Evolutionary conservation across 2,329 filamentous ascomycete genomes (phyloP).

Genomic region (Fusarium virguliforme): DNA sequence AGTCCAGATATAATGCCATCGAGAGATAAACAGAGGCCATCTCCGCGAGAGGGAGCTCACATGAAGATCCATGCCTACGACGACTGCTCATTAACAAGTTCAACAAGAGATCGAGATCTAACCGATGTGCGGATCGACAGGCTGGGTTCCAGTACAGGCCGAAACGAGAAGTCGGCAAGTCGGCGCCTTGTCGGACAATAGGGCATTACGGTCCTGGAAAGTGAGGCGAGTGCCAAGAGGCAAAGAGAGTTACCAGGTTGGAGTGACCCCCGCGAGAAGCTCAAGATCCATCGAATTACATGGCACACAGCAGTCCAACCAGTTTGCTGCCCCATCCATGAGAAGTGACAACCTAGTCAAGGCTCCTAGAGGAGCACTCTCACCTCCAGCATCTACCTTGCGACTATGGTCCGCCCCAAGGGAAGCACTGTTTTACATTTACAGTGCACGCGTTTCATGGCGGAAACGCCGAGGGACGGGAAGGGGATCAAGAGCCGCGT

Average conservation of each 20-base stretch:
- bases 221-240: background rate
- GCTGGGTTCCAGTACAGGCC: background rate
- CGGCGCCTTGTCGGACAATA: conserved; percentile 8
- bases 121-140: background rate
- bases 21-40: background rate
- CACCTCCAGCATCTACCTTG: background rate
- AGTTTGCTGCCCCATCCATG: background rate
- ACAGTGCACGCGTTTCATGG: background rate
- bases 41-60: conserved; percentile 10
- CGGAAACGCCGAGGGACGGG: conserved; percentile 5
- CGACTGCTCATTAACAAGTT: background rate
- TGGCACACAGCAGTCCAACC: background rate
- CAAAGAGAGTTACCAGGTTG: background rate
- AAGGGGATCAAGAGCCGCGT: background rate
- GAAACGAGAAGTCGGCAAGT: conserved; percentile 3
- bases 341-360: background rate
- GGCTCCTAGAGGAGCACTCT: background rate
- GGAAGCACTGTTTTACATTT: conserved; percentile 8
- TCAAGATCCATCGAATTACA: background rate
- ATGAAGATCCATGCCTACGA: conserved; percentile 39
- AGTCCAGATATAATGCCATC: background rate
- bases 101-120: conserved; percentile 1
- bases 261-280: background rate
- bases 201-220: background rate
- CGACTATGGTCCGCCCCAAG: background rate